Evolutionary conservation across 768 basidiomycete genomes (phyloP).

Genomic region (Gloeophyllum trabeum): DNA sequence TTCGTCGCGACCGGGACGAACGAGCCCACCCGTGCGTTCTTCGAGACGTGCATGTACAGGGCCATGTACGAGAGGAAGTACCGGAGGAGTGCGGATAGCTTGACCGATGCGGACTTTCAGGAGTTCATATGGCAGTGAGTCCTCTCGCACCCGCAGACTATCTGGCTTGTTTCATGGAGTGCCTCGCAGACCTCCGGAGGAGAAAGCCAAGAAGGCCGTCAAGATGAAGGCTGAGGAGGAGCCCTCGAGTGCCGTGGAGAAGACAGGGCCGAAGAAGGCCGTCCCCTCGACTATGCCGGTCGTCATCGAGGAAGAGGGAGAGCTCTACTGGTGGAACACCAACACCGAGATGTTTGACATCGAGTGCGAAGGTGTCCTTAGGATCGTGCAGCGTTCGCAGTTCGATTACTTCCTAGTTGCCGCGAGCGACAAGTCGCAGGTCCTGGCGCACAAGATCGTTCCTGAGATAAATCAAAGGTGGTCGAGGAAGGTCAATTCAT

Average conservation of each 20-base stretch:
- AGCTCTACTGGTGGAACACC: conserved; percentile 53
- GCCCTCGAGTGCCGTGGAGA: too few species aligned
- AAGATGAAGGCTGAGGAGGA: background rate
- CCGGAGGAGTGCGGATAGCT: conserved; percentile 56
- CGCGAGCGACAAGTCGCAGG: conserved; percentile 32
- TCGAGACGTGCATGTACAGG: conserved; percentile 89
- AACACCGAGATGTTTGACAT: conserved; percentile 35
- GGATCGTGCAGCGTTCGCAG: conserved; percentile 32
- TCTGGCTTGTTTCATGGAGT: background rate
- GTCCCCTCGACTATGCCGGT: conserved; percentile 8
- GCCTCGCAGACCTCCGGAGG: conserved; percentile 7
- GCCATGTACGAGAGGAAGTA: conserved; percentile 97
- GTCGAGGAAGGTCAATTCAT: conserved; percentile 48
- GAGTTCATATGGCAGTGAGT: conserved; percentile 79
- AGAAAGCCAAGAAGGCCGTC: background rate
- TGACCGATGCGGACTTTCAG: conserved; percentile 56
- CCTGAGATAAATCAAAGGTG: conserved; percentile 66
- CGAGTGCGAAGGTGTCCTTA: conserved; percentile 43
- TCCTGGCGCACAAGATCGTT: conserved; percentile 51
- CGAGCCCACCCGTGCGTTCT: conserved; percentile 70
- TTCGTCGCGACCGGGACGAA: conserved; percentile 75
- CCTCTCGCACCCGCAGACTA: background rate
- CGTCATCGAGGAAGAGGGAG: conserved; percentile 33
- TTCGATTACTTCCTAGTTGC: conserved; percentile 55
- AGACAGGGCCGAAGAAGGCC: conserved; percentile 3